Percentiles rank a stretch among this genome's conserved stretches.
These are phyloP conservation scores for Clonostachys rosea DNA, from an alignment of 2,329 filamentous ascomycete species.

Conservation along the genomic window DNA sequence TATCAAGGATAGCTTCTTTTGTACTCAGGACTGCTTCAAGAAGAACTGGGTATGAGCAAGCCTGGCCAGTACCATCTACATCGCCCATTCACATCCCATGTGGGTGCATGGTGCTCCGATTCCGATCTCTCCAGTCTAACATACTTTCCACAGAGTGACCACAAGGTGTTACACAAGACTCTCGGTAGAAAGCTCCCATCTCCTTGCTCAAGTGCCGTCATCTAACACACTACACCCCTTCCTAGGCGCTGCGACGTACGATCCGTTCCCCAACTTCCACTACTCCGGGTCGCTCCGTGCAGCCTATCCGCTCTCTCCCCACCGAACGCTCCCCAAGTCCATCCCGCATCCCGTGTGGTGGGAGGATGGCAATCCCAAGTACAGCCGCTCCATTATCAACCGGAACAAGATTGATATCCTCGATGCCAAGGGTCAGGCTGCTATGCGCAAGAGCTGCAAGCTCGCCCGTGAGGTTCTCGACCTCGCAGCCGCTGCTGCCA, in stretches of 20 bases:
- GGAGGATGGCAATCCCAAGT: slow-evolving; percentile 69
- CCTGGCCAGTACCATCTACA: background rate
- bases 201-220: no score
- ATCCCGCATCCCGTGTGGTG: slow-evolving; percentile 88
- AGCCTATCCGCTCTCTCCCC: slow-evolving; percentile 77
- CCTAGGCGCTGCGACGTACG: slow-evolving; percentile 49
- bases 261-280: slow-evolving; percentile 84
- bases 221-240: no score
- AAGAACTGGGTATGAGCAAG: slow-evolving; percentile 79
- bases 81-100: background rate
- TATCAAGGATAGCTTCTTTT: slow-evolving; percentile 89
- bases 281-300: slow-evolving; percentile 81
- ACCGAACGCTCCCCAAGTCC: slow-evolving; percentile 68
- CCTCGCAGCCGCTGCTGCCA: slow-evolving; percentile 76
- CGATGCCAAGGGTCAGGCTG: slow-evolving; percentile 74
- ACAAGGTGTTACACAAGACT: slow-evolving; percentile 71
- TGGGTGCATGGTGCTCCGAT: background rate
- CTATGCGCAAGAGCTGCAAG: slow-evolving; percentile 88
- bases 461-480: slow-evolving; percentile 89
- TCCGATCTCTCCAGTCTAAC: slow-evolving; percentile 10
- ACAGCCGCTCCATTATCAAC: slow-evolving; percentile 55
- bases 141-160: slow-evolving; percentile 54
- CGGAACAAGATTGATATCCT: slow-evolving; percentile 81
- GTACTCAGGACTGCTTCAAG: slow-evolving; percentile 98
- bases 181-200: slow-evolving; percentile 58